Base-by-base conservation (phyloP, 192 early-diverging fungal species). In the Kappamyces sp. region DNA sequence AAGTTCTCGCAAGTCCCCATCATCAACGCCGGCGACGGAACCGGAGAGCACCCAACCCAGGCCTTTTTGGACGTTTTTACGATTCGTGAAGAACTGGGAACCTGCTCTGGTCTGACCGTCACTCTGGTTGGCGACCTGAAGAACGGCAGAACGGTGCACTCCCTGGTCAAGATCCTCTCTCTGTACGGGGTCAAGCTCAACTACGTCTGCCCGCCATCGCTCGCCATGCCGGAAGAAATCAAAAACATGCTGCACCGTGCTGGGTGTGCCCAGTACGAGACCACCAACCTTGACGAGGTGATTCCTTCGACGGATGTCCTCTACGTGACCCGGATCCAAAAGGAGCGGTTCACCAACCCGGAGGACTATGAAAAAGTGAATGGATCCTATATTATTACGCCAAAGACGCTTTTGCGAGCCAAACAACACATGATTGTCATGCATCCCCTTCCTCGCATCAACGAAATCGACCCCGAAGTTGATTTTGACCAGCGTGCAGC, bases 391-490 rank as follows among this genome's bases (percentile, higher is more conserved):
- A 77, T 96, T 47, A 83, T 99, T 60, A 91, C 88, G 73, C 93
- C 93, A 71, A 76, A 84, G 69, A 72, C 86, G 33, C 74, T 99
- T 72, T 76, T 77, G 68, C 83, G 81, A 62, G 91, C 91, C 59
- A 97, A 99, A 76, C 71, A 85, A 31, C 86, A 93, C 67, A 97
- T 99, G 96, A 88, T 97, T 66, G 87, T 99, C 40, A 94, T 98
- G 93, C 95, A 98, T 79, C 93, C 95, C 54, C 75, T 98, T 64
- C 95, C 95, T 7, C 83, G 95, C 65, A 85, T 96, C 30, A 81
- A 84, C 32, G 96, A 97, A 72, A 95, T 99, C 69, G 89, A 91
- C 48, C 89, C 89, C 38, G 94, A 99, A 67, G 94, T 99, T 30
- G 96, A 99, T 67, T 95, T 94, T 60, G 96, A 99, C 68, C 90